Base-by-base conservation (phyloP, 306 rosid genomes). In the Glycine tomentella region DNA sequence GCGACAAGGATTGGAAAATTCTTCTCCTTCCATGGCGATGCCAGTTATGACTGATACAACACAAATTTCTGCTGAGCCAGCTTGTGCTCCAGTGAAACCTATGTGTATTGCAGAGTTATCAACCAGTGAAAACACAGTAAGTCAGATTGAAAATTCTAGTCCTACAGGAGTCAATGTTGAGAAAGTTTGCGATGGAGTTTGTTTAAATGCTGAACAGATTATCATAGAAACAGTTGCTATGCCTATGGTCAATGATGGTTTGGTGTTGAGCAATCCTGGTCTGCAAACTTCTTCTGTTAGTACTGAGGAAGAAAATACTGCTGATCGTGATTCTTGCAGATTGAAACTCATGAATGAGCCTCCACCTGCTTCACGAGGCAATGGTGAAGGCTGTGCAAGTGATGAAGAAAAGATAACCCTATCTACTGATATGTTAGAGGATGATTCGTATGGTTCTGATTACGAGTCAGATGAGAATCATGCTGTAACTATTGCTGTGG, bases 361-460 rank as follows among this genome's bases (percentile, higher is more conserved):
- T 13, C 81, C 82, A 49, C 44, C 81, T 72, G 58, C 62, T 81
- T 51, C 81, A n/a, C 89, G 36, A 15, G 94, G 74, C 78, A 75
- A 63, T 70, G 94, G 83, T 72, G 92, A 83, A 64, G 86, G 86
- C 69, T 86, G 88, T 76, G 89, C 48, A 17, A 91, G 92, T 88
- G 97, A 92, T 81, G 97, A 91, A 72, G 99, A 95, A 80, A 95
- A 89, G 85, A 78, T 91, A 16, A 90, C 91, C 61, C 81, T 91
- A 69, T 92, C 92, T 11, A 76, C 84, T 20, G 97, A 88, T 84
- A 81, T 87, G 79, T 69, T 87, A 69, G 98, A 90, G 42, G 92
- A 93, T 74, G 93, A 85, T 84, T 83, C 84, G 53, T 85, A 84
- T 83, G 81, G 82, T 83, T 88, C 90, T 81, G 98, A 91, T 80